Conservation (phyloP, 2,329 filamentous ascomycete species). For the Didymella pinodella region DNA sequence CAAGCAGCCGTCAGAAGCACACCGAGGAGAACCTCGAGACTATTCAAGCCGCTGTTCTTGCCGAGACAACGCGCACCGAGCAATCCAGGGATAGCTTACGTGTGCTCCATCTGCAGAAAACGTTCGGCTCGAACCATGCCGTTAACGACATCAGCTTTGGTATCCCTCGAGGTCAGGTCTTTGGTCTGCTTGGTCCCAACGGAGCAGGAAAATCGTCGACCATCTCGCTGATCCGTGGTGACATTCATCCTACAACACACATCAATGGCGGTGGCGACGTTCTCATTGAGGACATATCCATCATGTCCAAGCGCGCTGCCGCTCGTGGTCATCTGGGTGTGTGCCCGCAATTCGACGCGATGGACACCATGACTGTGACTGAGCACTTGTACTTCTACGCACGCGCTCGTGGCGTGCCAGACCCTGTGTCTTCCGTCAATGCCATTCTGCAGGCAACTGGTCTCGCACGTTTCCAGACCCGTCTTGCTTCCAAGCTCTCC, state of each 20-base stretch:
- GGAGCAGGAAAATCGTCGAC: constrained; percentile 92
- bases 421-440: constrained; percentile 78
- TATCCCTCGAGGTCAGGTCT: constrained; percentile 80
- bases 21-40: constrained; percentile 54
- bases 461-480: constrained; percentile 71
- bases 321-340: constrained; percentile 85
- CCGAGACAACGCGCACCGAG: constrained; percentile 70
- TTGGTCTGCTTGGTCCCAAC: constrained; percentile 88
- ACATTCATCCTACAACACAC: constrained; percentile 72
- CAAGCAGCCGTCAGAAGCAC: constrained; percentile 49
- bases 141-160: constrained; percentile 91
- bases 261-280: constrained; percentile 74
- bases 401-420: constrained; percentile 76
- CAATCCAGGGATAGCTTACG: constrained; percentile 72
- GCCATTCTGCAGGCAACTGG: constrained; percentile 84
- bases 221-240: constrained; percentile 88
- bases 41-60: constrained; percentile 65
- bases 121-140: constrained; percentile 74
- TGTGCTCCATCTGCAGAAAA: constrained; percentile 82
- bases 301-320: constrained; percentile 73
- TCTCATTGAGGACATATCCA: constrained; percentile 78
- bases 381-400: constrained; percentile 93
- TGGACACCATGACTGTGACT: constrained; percentile 87
- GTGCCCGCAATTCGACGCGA: constrained; percentile 78
- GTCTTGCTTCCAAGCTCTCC: constrained; percentile 81